phyloP scores from a whole-genome alignment of 2,329 filamentous ascomycete genomes.

The Fusarium falciforme region DNA sequence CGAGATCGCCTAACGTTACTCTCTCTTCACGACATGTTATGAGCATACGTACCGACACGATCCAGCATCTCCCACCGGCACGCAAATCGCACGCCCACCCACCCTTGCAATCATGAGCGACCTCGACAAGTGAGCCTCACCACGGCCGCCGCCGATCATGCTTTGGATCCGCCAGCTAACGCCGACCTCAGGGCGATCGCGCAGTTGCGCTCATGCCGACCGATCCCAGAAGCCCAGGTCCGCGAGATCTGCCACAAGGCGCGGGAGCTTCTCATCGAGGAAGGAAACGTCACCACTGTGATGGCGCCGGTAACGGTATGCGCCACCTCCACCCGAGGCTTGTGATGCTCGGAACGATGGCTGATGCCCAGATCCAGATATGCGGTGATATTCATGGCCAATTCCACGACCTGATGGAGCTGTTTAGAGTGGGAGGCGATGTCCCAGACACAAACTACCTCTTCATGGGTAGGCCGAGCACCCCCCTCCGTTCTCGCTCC shows the following conservation, averaged over 20 bases:
- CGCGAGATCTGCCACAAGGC: constrained; percentile 98
- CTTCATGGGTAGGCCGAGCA: constrained; percentile 79
- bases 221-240: constrained; percentile 95
- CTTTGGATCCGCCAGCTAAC: constrained; percentile 23
- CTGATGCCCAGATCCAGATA: constrained; percentile 66
- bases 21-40: constrained; percentile 41
- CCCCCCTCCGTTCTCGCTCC: neutral
- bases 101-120: constrained; percentile 78
- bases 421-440: constrained; percentile 92
- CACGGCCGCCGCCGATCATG: neutral
- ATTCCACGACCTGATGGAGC: constrained; percentile 96
- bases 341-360: neutral
- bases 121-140: constrained; percentile 79
- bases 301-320: constrained; percentile 91
- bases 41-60: constrained; percentile 15
- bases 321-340: neutral
- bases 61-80: constrained; percentile 29
- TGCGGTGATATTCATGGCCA: constrained; percentile 98
- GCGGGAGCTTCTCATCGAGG: constrained; percentile 93
- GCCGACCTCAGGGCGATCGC: constrained; percentile 79
- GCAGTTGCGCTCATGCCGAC: constrained; percentile 93
- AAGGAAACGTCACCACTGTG: constrained; percentile 96
- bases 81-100: constrained; percentile 36
- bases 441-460: constrained; percentile 96
- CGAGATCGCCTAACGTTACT: constrained; percentile 3